phyloP scores from a whole-genome alignment of 2,329 filamentous ascomycete genomes.

The Ophiostoma ips region DNA sequence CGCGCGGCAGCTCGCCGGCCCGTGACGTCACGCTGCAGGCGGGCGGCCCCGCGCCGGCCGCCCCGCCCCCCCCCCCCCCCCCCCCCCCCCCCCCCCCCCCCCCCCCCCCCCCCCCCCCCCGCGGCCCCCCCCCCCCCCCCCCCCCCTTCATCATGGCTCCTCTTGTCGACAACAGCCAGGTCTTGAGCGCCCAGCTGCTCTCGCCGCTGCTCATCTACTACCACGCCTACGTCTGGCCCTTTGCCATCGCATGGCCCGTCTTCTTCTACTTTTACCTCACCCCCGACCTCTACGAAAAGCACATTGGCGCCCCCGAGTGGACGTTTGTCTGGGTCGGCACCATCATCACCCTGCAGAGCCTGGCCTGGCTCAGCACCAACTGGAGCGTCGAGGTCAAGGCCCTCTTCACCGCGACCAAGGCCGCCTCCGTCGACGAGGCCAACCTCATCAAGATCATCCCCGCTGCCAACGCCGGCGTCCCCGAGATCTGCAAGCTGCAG shows the following conservation, averaged over 20 bases:
- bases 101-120: too few relatives aligned
- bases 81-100: too few relatives aligned
- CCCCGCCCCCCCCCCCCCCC: too few relatives aligned
- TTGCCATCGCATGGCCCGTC: conserved; percentile 77
- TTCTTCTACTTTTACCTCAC: conserved; percentile 83
- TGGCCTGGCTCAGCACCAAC: conserved; percentile 91
- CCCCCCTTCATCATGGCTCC: conserved; percentile 41
- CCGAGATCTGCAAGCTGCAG: conserved; percentile 74
- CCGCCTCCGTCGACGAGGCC: conserved; percentile 57
- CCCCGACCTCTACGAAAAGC: conserved; percentile 69
- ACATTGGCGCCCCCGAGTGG: conserved; percentile 94
- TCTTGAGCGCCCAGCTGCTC: conserved; percentile 75
- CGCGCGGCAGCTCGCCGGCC: too few relatives aligned
- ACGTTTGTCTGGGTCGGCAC: conserved; percentile 87
- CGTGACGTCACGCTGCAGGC: not conserved
- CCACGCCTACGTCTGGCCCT: conserved; percentile 88
- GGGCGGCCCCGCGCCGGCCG: too few relatives aligned
- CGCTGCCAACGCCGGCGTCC: conserved; percentile 70
- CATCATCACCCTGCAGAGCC: conserved; percentile 76
- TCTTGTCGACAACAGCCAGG: conserved; percentile 85
- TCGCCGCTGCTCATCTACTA: conserved; percentile 69
- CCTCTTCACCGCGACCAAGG: conserved; percentile 64
- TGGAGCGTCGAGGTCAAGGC: conserved; percentile 87
- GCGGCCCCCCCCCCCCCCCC: too few relatives aligned
- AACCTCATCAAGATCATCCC: conserved; percentile 87